Evolutionary conservation across 345 rosid species (phyloP), one percentile per base, ranked within the genome.

Genomic region (Dipteronia dyeriana): DNA sequence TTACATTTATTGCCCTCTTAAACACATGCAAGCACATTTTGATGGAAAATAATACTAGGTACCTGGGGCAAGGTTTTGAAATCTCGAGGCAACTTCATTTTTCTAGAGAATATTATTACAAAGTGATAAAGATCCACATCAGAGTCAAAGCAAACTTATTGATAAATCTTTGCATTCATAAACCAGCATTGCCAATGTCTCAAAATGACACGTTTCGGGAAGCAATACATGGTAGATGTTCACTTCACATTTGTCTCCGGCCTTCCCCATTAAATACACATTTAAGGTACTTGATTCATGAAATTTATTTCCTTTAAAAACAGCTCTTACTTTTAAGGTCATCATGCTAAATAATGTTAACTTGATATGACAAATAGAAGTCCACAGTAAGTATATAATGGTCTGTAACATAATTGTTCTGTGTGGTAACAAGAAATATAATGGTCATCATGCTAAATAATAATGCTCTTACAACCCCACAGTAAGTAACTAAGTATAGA

Each of bases 31-130:
- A 68, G 43, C 1, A 23, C 29, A 29, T 51, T 51, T 22, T 17
- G 9, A 51, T 25, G 5, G 59, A 69, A 16, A 13, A 22, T 51
- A 26, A 45, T 25, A 26, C 12, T 9, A 45, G 16, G 29, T 20
- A 34, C 61, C 20, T 23, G 19, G 65, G 70, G 16, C 16, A 75
- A 6, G 3, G 71, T 62, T 45, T 19, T 66, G 20, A 49, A 66
- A 29, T 65, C 64, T 34, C 16, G 34, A 66, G 16, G 23, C 78
- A 75, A 66, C 39, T 53, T 38, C 73, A 25, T 26, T 41, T 22
- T 68, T 5, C 51, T n/a, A 29, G 31, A 41, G 5, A 22, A 20
- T 68, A 66, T 45, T 68, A 43, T n/a, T 41, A 45, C 57, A 68
- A 39, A 43, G 56, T 19, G 25, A 68, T 20, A 22, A 6, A 45